phyloP scores from a whole-genome alignment of 441 rosid species.

The Pelargonium australe region DNA sequence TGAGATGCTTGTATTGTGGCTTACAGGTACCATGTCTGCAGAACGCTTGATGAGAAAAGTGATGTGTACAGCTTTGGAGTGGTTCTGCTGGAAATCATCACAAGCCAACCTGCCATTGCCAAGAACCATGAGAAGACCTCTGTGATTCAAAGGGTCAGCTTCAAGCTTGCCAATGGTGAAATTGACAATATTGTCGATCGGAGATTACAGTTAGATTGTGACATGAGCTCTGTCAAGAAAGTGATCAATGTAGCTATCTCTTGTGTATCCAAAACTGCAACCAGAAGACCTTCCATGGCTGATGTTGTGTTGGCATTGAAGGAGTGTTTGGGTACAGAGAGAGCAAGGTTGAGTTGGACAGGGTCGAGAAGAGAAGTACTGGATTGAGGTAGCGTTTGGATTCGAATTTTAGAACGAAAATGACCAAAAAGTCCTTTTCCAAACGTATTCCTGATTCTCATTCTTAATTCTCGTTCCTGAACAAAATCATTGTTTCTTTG shows the following conservation, averaged over 20 bases:
- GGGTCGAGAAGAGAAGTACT: not conserved
- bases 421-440: too few species aligned
- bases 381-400: not conserved
- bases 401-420: too few species aligned
- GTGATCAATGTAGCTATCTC: not conserved
- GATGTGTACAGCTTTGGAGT: constrained; percentile 37
- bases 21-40: constrained; percentile 27
- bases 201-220: not conserved
- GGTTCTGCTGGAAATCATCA: constrained; percentile 28
- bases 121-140: not conserved
- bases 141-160: constrained; percentile 1
- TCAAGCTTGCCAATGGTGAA: not conserved
- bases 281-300: not conserved
- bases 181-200: not conserved
- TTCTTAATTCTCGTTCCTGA: too few species aligned
- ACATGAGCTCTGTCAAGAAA: not conserved
- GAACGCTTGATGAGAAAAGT: constrained; percentile 28
- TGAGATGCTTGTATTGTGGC: not conserved
- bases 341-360: not conserved
- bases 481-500: too few species aligned
- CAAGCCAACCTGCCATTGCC: not conserved
- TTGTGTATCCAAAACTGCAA: not conserved
- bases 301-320: constrained; percentile 3
- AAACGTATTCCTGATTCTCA: too few species aligned
- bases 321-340: not conserved